Evolutionary conservation across 2,329 filamentous ascomycete genomes (phyloP).

Genomic region (Beauveria sp.): DNA sequence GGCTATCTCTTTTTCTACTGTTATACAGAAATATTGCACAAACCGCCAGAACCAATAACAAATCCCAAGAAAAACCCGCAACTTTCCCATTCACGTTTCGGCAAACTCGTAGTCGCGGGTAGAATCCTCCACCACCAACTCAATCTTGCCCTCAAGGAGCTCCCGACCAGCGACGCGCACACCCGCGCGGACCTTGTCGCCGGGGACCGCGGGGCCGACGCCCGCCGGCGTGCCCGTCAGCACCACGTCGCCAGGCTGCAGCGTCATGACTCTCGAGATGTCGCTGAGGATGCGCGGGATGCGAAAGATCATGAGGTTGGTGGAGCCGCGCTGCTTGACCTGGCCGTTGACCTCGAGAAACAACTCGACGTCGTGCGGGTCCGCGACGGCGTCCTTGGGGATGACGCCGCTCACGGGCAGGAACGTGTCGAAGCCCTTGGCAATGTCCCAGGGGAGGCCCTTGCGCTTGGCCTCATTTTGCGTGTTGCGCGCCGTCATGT

Average conservation of each 20-base stretch:
- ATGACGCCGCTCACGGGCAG: slow-evolving; percentile 79
- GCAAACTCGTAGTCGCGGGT: slow-evolving; percentile 69
- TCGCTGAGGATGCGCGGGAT: slow-evolving; percentile 84
- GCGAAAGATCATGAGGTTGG: slow-evolving; percentile 87
- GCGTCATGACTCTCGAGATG: slow-evolving; percentile 90
- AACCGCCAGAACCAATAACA: neutral
- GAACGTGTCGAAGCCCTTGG: slow-evolving; percentile 98
- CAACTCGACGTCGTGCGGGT: slow-evolving; percentile 84
- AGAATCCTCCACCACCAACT: slow-evolving; percentile 75
- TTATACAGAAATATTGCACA: neutral
- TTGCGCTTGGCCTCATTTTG: slow-evolving; percentile 97
- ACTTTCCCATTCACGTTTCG: slow-evolving; percentile 48
- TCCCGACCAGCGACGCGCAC: slow-evolving; percentile 74
- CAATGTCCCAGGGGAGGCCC: slow-evolving; percentile 90
- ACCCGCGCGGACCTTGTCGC: slow-evolving; percentile 81
- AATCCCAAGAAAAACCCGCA: neutral
- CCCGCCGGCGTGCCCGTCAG: slow-evolving; percentile 97
- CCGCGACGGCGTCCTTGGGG: slow-evolving; percentile 67
- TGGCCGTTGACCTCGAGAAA: slow-evolving; percentile 78
- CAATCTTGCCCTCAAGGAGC: slow-evolving; percentile 74
- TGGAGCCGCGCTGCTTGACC: slow-evolving; percentile 75
- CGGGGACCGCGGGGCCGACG: slow-evolving; percentile 76
- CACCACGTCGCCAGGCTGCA: slow-evolving; percentile 86
- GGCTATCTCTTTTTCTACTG: neutral
- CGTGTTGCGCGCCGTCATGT: slow-evolving; percentile 94